Base-by-base conservation (phyloP, 139 green algal genomes). In the Chlorella vulgaris region DNA sequence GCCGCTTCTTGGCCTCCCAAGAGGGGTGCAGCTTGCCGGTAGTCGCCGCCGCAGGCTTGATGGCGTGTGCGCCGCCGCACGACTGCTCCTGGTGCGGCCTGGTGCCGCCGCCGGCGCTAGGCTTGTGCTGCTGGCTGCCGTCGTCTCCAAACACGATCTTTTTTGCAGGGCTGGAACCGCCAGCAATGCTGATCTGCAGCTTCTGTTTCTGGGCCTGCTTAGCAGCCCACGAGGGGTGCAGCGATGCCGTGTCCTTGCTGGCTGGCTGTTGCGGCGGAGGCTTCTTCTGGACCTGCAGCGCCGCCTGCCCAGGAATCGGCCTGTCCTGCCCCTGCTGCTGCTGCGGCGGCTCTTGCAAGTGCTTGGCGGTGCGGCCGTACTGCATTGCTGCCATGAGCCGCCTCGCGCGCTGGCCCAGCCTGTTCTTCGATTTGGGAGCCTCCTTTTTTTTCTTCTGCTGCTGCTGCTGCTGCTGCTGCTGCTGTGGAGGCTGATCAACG, bases 161-260 rank as follows among this genome's bases (percentile, higher is more conserved):
- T 55, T 85, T 90, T 33, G 67, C 74, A 13, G 70, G 53, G 1
- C 62, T 39, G 26, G 71, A 53, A 13, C 60, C 69, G 19, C 42
- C 63, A 36, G 69, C 36, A 21, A 81, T 31, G 79, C 61, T 80
- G 42, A 80, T 51, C 21, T 42, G 21, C 60, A 71, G 47, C 22
- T 80, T 42, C 42, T 63, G 55, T 60, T 84, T 83, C 74, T 92
- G 87, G 21, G 69, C 50, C 79, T 84, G 78, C 80, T 90, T 91
- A 13, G 90, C 90, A 29, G 76, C 85, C 90, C 90, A 93, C 8
- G 86, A 91, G 7, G 88, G 90, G 69, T 93, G 90, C 65, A 93
- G 65, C 38, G 53, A 1, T 19, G n/a, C 61, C 7, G 50, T 15
- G 6, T 33, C 21, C 67, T 74, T 74, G 38, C 70, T 74, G 61